A percentile compares a stretch with the other conserved stretches of the same genome.
Conservation (phyloP, 108 stramenopile genomes). For the Nitzschia putrida region DNA sequence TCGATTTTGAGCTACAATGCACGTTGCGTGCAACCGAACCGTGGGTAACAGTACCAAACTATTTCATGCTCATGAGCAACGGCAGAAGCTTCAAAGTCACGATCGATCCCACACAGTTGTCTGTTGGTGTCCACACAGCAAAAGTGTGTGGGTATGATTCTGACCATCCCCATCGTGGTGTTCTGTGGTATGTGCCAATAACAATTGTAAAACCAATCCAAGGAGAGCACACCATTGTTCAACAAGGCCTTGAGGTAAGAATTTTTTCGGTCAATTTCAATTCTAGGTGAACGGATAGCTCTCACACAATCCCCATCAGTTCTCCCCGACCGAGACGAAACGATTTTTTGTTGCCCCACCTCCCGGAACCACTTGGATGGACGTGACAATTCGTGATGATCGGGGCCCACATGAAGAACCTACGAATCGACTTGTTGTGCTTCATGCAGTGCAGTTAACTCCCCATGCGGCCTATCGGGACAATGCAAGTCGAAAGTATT, state of each 20-base stretch:
- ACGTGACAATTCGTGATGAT: constrained; percentile 46
- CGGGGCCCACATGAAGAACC: constrained; percentile 30
- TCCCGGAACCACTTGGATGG: constrained; percentile 66
- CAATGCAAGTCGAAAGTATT: constrained; percentile 41
- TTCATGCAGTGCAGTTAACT: constrained; percentile 72
- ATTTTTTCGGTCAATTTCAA: background rate
- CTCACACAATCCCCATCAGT: constrained; percentile 10
- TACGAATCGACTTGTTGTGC: constrained; percentile 41
- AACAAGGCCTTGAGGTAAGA: constrained; percentile 10
- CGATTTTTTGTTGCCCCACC: constrained; percentile 67
- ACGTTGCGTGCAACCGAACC: constrained; percentile 40
- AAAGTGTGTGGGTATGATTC: constrained; percentile 55
- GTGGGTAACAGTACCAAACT: constrained; percentile 55
- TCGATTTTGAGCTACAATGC: constrained; percentile 63
- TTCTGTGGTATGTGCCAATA: constrained; percentile 70
- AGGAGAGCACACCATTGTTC: constrained; percentile 6
- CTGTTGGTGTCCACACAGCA: constrained; percentile 73
- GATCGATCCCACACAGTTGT: constrained; percentile 66
- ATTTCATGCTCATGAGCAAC: constrained; percentile 57
- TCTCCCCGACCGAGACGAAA: constrained; percentile 48
- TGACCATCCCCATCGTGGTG: constrained; percentile 43
- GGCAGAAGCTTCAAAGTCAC: constrained; percentile 65
- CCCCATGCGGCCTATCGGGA: constrained; percentile 65
- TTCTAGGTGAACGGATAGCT: too few species aligned
- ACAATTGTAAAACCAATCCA: constrained; percentile 61